Evolutionary conservation across 2,329 filamentous ascomycete genomes (phyloP), one percentile per base, ranked within the genome.

Genomic region (Colletotrichum lini): DNA sequence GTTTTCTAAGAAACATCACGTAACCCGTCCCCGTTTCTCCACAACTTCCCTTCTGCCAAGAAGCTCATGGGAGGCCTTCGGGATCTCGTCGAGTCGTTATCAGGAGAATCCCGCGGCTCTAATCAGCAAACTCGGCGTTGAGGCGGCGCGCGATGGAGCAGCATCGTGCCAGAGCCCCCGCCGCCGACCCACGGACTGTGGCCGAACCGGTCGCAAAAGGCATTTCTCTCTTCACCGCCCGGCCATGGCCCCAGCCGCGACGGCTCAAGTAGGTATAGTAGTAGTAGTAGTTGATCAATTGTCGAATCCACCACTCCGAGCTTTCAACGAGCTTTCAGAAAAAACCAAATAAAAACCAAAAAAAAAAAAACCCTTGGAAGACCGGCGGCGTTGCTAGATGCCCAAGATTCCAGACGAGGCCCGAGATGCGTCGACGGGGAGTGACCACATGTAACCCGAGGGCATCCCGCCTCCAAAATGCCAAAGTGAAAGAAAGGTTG

Each of bases 271-370:
- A 57, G 30, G 30, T 30, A 30, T 30, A 26, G 5, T 30, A 30
- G 30, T 30, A 30, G 5, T 30, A 30, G 30, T 30, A 30, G 30
- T 30, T 52, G 23, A 21, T 58, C 64, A 58, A 47, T 42, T 13
- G 40, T 23, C 44, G 38, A 71, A 65, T 58, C 68, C 68, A 71
- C 68, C 23, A 63, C 38, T 52, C 68, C 68, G 68, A 71, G 58
- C 38, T 68, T 58, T 71, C 68, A 18, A 71, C 68, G 65, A 71
- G 65, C 35, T 42, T 58, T 9, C 65, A 65, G 65, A 7, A 30
- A 30, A 30, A 30, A 30, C 30, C n/a, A n/a, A n/a, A n/a, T n/a
- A n/a, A n/a, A n/a, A n/a, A n/a, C n/a, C n/a, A n/a, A n/a, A n/a
- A n/a, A n/a, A n/a, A n/a, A n/a, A n/a, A n/a, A n/a, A n/a, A n/a